Conservation (phyloP, 176 grass and related monocot genomes). For the Paspalum vaginatum region DNA sequence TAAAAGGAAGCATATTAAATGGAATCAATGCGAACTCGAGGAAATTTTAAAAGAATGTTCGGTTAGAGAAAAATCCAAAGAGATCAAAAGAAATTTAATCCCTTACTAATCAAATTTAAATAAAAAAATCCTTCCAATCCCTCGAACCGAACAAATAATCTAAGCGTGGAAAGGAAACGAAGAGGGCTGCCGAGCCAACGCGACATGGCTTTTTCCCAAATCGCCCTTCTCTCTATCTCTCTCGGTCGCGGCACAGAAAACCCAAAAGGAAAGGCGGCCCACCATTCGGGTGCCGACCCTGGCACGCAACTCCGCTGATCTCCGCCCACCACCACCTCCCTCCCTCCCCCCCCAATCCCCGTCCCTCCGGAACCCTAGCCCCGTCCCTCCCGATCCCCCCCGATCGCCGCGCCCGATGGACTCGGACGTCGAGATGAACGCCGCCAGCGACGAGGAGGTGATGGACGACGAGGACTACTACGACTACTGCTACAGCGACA, state of each 20-base stretch:
- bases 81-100: too few species aligned
- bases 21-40: too few species aligned
- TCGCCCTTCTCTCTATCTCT: too few species aligned
- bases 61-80: too few species aligned
- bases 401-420: conserved; percentile 55
- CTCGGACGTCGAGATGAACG: conserved; percentile 73
- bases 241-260: background rate
- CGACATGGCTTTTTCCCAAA: background rate
- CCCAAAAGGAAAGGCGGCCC: background rate
- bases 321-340: background rate
- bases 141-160: too few species aligned
- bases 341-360: background rate
- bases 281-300: conserved; percentile 1
- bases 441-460: conserved; percentile 69
- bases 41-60: too few species aligned
- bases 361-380: conserved; percentile 40
- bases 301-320: conserved; percentile 35
- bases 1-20: too few species aligned
- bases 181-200: background rate
- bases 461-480: conserved; percentile 71
- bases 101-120: too few species aligned
- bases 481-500: conserved; percentile 55
- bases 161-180: background rate
- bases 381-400: background rate
- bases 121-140: too few species aligned